Evolutionary conservation across 768 basidiomycete genomes (phyloP).

Genomic region (Dentipellis fragilis): DNA sequence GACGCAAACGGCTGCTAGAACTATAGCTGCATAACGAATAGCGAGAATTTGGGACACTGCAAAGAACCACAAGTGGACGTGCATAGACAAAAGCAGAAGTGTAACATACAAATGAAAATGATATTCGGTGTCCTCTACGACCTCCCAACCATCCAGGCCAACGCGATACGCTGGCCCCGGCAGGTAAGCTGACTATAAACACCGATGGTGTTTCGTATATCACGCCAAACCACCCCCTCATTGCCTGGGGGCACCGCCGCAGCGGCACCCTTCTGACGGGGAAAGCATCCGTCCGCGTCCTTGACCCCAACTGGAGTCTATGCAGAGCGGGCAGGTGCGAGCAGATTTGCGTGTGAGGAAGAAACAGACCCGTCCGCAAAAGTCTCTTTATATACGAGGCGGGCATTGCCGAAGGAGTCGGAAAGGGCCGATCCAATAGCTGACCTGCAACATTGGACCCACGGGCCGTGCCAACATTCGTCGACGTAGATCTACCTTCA

Average conservation of each 20-base stretch:
- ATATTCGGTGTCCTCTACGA: constrained; percentile 21
- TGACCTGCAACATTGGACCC: no score
- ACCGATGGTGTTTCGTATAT: constrained; percentile 15
- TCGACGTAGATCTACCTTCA: no score
- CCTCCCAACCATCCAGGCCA: constrained; percentile 14
- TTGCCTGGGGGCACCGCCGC: constrained; percentile 14
- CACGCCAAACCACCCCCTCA: constrained; percentile 24
- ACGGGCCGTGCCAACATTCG: no score
- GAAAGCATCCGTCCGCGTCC: constrained; percentile 19
- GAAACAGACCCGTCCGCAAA: no score
- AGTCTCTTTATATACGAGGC: no score
- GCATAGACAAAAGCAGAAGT: neutral
- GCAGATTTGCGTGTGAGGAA: constrained; percentile 38
- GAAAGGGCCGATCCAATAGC: no score
- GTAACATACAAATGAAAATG: neutral
- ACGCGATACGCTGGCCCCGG: neutral
- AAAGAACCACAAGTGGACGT: no score
- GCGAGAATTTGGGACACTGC: no score
- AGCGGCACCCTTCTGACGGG: constrained; percentile 16
- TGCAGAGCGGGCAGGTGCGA: constrained; percentile 20
- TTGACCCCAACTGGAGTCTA: constrained; percentile 12
- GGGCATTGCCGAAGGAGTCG: no score
- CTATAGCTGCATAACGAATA: no score
- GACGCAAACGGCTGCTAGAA: no score
- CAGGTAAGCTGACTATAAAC: constrained; percentile 18